Percentiles rank a stretch among this genome's conserved stretches.
Conservation (phyloP, 2,329 filamentous ascomycete genomes). For the Diplodia intermedia region DNA sequence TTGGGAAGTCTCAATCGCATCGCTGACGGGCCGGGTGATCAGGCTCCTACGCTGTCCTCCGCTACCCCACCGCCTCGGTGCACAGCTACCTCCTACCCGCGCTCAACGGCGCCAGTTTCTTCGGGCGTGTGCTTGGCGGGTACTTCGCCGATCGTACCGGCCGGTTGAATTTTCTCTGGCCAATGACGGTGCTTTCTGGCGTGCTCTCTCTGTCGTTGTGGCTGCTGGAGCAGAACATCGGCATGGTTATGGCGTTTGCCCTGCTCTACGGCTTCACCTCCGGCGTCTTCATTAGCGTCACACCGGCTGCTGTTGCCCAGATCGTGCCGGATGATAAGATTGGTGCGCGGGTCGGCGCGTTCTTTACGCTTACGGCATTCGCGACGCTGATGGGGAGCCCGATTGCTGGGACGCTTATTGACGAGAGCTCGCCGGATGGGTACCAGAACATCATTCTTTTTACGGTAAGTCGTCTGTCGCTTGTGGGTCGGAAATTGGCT, state of each 20-base stretch:
- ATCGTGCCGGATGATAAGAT: conserved; percentile 31
- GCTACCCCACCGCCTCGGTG: conserved; percentile 20
- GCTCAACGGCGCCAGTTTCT: conserved; percentile 31
- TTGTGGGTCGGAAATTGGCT: background rate
- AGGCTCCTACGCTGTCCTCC: conserved; percentile 28
- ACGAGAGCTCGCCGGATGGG: conserved; percentile 14
- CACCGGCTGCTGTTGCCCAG: conserved; percentile 29
- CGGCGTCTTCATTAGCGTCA: conserved; percentile 32
- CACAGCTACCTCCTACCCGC: conserved; percentile 31
- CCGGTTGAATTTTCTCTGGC: conserved; percentile 26
- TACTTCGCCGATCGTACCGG: conserved; percentile 29
- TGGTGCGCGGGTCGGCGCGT: conserved; percentile 30
- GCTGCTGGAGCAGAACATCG: conserved; percentile 18
- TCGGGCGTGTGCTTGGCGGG: conserved; percentile 31
- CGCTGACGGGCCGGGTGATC: background rate
- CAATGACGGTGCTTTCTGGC: conserved; percentile 32
- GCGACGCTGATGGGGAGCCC: conserved; percentile 28
- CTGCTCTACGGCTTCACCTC: conserved; percentile 33
- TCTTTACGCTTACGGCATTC: conserved; percentile 28
- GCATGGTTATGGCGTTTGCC: conserved; percentile 28
- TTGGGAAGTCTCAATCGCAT: background rate
- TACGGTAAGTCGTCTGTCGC: background rate
- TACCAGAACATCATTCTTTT: conserved; percentile 9
- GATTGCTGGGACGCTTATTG: conserved; percentile 27
- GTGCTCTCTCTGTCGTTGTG: conserved; percentile 30